Conservation (phyloP, 305 asterid genomes). For the Fraxinus albicans region DNA sequence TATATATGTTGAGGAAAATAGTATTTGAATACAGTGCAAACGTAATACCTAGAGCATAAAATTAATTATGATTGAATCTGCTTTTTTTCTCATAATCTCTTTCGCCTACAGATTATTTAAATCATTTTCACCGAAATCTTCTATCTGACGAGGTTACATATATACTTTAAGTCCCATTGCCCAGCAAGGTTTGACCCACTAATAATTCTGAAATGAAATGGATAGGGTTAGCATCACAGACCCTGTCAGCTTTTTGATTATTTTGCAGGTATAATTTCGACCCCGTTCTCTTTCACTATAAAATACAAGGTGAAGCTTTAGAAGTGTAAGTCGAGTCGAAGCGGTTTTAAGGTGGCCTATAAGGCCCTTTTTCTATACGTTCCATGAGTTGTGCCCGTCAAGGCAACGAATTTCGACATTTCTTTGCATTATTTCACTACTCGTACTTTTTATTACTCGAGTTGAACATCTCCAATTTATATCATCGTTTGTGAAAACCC, state of each 20-base stretch:
- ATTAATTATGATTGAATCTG: slow-evolving; percentile 46
- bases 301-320: background rate
- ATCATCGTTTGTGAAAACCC: background rate
- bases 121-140: slow-evolving; percentile 30
- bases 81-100: slow-evolving; percentile 18
- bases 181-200: slow-evolving; percentile 55
- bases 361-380: background rate
- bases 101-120: background rate
- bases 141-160: slow-evolving; percentile 30
- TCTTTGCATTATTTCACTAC: background rate
- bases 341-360: background rate
- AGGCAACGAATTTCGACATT: background rate
- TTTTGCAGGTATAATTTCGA: background rate
- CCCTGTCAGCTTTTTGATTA: slow-evolving; percentile 27
- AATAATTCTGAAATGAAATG: slow-evolving; percentile 49
- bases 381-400: background rate
- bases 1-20: background rate
- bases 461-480: background rate
- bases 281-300: background rate
- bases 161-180: slow-evolving; percentile 30
- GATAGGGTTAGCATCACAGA: slow-evolving; percentile 29
- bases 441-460: background rate
- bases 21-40: background rate
- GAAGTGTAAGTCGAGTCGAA: background rate
- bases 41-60: slow-evolving; percentile 35